Conservation (phyloP, 169 alveolate species). For the Plasmodium blacklocki region DNA sequence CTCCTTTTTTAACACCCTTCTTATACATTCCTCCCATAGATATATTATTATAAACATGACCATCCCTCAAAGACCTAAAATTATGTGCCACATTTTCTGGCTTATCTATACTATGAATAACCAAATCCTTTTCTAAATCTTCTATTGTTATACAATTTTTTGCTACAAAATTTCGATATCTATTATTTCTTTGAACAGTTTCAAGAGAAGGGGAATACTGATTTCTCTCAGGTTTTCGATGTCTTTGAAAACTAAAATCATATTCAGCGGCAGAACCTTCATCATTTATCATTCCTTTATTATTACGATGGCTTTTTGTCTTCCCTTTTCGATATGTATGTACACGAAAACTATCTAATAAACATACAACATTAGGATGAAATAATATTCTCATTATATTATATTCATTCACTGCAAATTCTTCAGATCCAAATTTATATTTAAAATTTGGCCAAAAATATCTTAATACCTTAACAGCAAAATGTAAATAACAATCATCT, state of each 20-base stretch:
- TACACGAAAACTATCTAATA: constrained; percentile 56
- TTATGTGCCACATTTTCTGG: neutral
- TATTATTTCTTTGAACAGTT: constrained; percentile 40
- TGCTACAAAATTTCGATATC: constrained; percentile 13
- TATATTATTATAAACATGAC: no score
- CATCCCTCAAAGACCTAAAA: no score
- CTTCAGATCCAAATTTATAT: constrained; percentile 66
- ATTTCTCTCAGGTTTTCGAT: constrained; percentile 13
- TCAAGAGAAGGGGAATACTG: constrained; percentile 49
- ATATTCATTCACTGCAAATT: constrained; percentile 63
- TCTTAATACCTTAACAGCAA: constrained; percentile 51
- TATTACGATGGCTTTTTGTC: constrained; percentile 11
- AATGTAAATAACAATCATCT: constrained; percentile 60
- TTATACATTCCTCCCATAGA: neutral
- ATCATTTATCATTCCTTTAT: neutral
- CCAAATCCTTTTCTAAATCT: constrained; percentile 35
- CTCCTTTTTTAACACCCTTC: neutral
- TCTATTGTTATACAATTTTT: constrained; percentile 49
- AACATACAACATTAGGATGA: constrained; percentile 70
- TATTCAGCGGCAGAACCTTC: constrained; percentile 45
- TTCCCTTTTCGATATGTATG: constrained; percentile 47
- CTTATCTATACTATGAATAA: constrained; percentile 17
- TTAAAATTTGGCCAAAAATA: constrained; percentile 72
- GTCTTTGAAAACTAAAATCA: constrained; percentile 65
- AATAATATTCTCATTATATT: constrained; percentile 55